Evolutionary conservation across 2,329 filamentous ascomycete genomes (phyloP).

Genomic region (Pyrenophora graminea): DNA sequence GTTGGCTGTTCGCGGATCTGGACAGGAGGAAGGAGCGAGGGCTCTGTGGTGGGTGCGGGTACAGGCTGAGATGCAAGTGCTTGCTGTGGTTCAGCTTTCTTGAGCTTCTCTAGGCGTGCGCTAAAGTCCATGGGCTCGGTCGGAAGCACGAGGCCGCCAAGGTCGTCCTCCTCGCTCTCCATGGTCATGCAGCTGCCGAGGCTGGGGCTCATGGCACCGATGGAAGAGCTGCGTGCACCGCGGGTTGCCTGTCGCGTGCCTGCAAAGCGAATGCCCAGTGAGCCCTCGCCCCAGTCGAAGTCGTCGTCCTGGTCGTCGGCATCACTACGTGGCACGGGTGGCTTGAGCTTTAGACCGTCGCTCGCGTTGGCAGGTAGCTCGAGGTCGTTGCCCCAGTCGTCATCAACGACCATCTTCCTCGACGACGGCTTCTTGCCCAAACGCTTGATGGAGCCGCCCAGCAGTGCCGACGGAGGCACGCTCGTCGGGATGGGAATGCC

Average conservation of each 20-base stretch:
- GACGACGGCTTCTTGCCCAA: conserved; percentile 64
- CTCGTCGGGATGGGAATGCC: conserved; percentile 90
- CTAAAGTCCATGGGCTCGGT: conserved; percentile 81
- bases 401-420: conserved; percentile 52
- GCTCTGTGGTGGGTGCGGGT: conserved; percentile 3
- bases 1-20: conserved; percentile 32
- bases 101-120: conserved; percentile 74
- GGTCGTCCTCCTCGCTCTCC: conserved; percentile 91
- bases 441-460: conserved; percentile 91
- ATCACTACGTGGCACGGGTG: conserved; percentile 50
- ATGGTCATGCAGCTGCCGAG: conserved; percentile 86
- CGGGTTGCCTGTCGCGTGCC: conserved; percentile 80
- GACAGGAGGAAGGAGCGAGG: conserved; percentile 24
- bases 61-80: conserved; percentile 18
- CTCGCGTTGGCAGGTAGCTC: conserved; percentile 48
- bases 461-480: conserved; percentile 83
- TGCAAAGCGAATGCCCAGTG: conserved; percentile 85
- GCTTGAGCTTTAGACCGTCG: conserved; percentile 49
- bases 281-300: conserved; percentile 91
- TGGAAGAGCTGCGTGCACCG: conserved; percentile 81
- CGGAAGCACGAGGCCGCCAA: conserved; percentile 87
- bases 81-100: conserved; percentile 51
- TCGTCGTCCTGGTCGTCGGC: conserved; percentile 74
- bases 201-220: conserved; percentile 88
- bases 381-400: conserved; percentile 58